phyloP scores from a whole-genome alignment of 108 stramenopile species.

The Chaetoceros tenuissimus region DNA sequence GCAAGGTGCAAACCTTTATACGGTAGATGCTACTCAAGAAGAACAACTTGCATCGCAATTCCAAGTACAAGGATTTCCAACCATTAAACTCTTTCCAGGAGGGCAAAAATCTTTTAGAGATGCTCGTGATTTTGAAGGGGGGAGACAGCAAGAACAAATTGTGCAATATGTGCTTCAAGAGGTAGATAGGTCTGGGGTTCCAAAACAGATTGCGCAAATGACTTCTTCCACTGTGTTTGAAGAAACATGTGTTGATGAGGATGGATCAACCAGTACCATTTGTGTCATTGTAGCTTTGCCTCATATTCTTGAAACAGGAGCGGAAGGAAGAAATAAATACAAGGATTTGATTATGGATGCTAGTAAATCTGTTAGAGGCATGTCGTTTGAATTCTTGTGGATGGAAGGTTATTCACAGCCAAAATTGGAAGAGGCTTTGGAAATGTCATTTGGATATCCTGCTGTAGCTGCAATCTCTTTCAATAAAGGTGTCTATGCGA shows the following conservation, averaged over 20 bases:
- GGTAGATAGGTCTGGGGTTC: constrained; percentile 18
- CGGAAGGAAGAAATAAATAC: constrained; percentile 22
- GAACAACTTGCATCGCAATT: constrained; percentile 7
- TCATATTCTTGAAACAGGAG: constrained; percentile 27
- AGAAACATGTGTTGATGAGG: constrained; percentile 13
- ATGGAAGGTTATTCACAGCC: constrained; percentile 30
- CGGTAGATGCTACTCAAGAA: constrained; percentile 28
- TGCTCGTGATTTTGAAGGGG: constrained; percentile 21
- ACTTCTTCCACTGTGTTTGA: constrained; percentile 2
- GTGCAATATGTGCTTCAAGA: constrained; percentile 10
- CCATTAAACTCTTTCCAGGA: constrained; percentile 31
- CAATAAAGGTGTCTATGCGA: constrained; percentile 19
- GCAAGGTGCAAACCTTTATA: constrained; percentile 13
- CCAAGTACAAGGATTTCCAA: constrained; percentile 20
- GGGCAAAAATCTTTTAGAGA: constrained; percentile 10
- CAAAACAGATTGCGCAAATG: constrained; percentile 22
- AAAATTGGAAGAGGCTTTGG: constrained; percentile 18
- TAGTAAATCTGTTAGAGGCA: constrained; percentile 11
- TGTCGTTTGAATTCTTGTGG: constrained; percentile 25
- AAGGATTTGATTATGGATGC: constrained; percentile 9
- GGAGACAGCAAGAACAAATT: constrained; percentile 7
- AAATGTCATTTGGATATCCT: constrained; percentile 33
- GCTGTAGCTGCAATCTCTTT: constrained; percentile 21
- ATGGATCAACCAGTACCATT: constrained; percentile 17
- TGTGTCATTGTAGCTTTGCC: constrained; percentile 30